Evolutionary conservation across 2,329 filamentous ascomycete species (phyloP).

Genomic region (Albophoma yamanashiensis): DNA sequence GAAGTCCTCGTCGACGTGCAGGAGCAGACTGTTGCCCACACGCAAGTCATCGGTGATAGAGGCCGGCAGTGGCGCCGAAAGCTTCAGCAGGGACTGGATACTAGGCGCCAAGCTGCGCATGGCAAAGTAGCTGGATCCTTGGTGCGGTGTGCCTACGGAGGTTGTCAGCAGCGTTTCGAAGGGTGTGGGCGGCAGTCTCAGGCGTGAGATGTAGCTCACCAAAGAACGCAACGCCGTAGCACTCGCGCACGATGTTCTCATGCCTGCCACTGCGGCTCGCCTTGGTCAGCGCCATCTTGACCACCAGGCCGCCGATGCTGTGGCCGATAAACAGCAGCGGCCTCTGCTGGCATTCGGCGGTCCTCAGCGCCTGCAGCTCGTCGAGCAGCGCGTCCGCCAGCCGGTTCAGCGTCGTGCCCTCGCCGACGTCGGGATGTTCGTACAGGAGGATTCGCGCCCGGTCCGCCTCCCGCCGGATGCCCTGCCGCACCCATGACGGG

Average conservation of each 20-base stretch:
- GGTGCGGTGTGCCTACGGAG: conserved; percentile 43
- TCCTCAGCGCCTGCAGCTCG: conserved; percentile 26
- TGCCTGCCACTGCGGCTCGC: conserved; percentile 27
- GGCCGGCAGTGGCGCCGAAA: conserved; percentile 38
- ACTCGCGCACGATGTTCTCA: conserved; percentile 39
- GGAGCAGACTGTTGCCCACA: conserved; percentile 36
- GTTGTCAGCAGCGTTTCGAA: neutral
- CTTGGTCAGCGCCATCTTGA: conserved; percentile 43
- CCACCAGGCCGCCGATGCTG: conserved; percentile 49
- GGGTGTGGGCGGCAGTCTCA: no score
- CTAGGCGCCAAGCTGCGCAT: conserved; percentile 44
- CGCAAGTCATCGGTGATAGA: conserved; percentile 39
- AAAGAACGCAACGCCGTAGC: conserved; percentile 51
- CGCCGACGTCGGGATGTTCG: conserved; percentile 31
- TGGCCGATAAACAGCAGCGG: conserved; percentile 52
- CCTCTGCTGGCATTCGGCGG: conserved; percentile 24
- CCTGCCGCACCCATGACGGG: conserved; percentile 42
- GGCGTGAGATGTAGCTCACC: conserved; percentile 25
- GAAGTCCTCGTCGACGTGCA: conserved; percentile 43
- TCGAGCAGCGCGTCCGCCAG: conserved; percentile 37
- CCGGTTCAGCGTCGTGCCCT: conserved; percentile 29
- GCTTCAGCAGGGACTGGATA: conserved; percentile 39
- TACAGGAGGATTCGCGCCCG: conserved; percentile 41
- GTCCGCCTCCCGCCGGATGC: conserved; percentile 35
- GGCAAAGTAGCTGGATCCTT: conserved; percentile 52